Conservation (phyloP, 2,329 filamentous ascomycete genomes). For the Sporothrix phasma region DNA sequence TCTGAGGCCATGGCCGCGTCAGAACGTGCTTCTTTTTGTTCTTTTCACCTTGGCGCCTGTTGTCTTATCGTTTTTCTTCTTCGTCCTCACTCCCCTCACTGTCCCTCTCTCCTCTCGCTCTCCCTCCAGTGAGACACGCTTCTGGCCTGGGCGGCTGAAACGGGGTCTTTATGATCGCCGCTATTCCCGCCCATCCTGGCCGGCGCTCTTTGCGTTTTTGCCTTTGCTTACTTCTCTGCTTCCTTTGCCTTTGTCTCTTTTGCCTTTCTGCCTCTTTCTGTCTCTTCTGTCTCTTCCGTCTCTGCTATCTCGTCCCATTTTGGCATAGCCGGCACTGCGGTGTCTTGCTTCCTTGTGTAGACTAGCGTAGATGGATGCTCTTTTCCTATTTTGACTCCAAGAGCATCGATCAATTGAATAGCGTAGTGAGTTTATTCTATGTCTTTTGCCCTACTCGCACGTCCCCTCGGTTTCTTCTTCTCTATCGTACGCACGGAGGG, state of each 20-base stretch:
- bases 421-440: not conserved
- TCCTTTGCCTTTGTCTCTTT: not conserved
- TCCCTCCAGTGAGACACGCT: not conserved
- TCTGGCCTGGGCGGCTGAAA: not conserved
- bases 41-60: not conserved
- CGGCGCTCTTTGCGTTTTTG: not conserved
- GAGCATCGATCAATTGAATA: not conserved
- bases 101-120: not conserved
- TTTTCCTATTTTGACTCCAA: not conserved
- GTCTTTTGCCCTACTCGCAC: not conserved
- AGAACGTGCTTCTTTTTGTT: not conserved
- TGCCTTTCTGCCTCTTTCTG: not conserved
- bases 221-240: not conserved
- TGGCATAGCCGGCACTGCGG: not conserved
- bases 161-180: not conserved
- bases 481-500: too few relatives aligned
- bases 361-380: not conserved
- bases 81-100: not conserved
- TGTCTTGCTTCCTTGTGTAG: not conserved
- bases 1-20: not conserved
- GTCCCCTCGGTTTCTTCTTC: not conserved
- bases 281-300: not conserved
- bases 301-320: not conserved
- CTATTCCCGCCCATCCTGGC: not conserved
- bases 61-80: not conserved